phyloP scores from a whole-genome alignment of 2,329 filamentous ascomycete species.

The Curvularia sp. region DNA sequence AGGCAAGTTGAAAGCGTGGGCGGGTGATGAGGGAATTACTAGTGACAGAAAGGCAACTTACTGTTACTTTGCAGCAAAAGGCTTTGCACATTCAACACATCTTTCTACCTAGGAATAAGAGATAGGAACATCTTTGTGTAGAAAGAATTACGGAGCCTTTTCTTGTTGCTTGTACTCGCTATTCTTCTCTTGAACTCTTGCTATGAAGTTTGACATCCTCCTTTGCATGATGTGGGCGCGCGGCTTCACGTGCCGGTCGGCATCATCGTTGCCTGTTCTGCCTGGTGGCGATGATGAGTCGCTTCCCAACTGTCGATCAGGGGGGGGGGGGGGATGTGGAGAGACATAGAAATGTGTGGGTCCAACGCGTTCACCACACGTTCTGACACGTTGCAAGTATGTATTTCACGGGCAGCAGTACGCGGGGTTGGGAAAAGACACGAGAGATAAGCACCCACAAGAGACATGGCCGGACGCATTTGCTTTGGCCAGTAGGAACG shows the following conservation, averaged over 20 bases:
- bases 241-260: not conserved
- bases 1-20: not conserved
- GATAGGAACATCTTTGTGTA: not conserved
- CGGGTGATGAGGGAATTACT: not conserved
- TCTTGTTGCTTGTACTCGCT: not conserved
- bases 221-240: not conserved
- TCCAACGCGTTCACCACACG: not conserved
- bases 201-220: no score
- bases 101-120: not conserved
- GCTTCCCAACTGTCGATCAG: not conserved
- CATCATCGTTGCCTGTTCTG: not conserved
- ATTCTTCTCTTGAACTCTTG: not conserved
- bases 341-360: not conserved
- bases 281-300: not conserved
- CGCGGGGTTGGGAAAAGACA: not conserved
- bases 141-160: not conserved
- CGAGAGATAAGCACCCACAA: not conserved
- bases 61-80: not conserved
- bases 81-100: not conserved
- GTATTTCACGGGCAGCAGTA: no score
- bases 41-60: not conserved
- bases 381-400: slow-evolving; percentile 27
- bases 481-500: not conserved
- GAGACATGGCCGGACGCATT: not conserved
- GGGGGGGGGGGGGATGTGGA: not conserved